Percentiles rank a stretch among this genome's conserved stretches.
phyloP scores from a whole-genome alignment of 768 basidiomycete genomes.

The Chalciporus sphaerocephalus region DNA sequence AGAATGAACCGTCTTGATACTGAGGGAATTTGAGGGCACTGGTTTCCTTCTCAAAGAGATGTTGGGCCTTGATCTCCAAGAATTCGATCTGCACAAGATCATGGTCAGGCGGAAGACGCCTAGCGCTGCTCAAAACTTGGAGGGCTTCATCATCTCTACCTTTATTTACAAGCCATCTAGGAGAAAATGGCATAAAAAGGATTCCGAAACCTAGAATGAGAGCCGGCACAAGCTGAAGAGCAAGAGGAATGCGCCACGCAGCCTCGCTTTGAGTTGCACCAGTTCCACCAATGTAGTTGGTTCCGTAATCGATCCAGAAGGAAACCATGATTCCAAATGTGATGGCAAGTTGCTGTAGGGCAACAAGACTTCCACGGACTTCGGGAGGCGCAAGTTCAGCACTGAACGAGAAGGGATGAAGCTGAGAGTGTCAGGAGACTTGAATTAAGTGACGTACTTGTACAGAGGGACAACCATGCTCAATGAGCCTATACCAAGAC shows the following conservation, averaged over 20 bases:
- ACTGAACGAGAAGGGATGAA: constrained; percentile 11
- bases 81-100: constrained; percentile 72
- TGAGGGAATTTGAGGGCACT: constrained; percentile 53
- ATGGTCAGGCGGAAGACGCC: constrained; percentile 49
- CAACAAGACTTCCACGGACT: constrained; percentile 76
- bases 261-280: constrained; percentile 54
- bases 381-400: constrained; percentile 71
- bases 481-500: constrained; percentile 75
- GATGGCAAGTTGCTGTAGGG: constrained; percentile 78
- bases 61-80: constrained; percentile 70
- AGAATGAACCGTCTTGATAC: constrained; percentile 56
- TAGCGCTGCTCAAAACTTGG: constrained; percentile 55
- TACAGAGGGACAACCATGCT: constrained; percentile 83
- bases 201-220: constrained; percentile 66
- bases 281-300: constrained; percentile 70
- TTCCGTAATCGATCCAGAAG: constrained; percentile 48
- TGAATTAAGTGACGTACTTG: constrained; percentile 39
- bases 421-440: background rate
- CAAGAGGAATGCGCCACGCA: constrained; percentile 74
- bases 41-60: constrained; percentile 69
- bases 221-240: constrained; percentile 71
- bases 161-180: constrained; percentile 76
- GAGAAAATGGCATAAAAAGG: constrained; percentile 76
- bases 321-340: constrained; percentile 73
- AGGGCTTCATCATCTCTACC: constrained; percentile 75